Base-by-base conservation (phyloP, 2,329 filamentous ascomycete species). In the Graphilbum sp. region DNA sequence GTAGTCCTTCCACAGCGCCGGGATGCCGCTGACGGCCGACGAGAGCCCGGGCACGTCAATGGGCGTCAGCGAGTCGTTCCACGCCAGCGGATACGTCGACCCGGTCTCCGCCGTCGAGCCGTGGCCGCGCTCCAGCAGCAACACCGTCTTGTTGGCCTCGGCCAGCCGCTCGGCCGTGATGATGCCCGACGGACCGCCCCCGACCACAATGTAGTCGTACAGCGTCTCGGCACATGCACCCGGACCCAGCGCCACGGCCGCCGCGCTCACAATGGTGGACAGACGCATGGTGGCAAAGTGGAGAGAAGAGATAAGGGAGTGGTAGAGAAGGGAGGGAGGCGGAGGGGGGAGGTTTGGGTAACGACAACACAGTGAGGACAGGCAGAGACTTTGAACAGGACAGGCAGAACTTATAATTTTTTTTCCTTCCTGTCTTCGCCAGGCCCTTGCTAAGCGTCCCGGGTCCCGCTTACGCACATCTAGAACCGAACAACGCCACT, bases 41-140 rank as follows among this genome's bases (percentile, higher is more conserved):
- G 74, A 79, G 42, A 82, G 67, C 39, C 76, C 75, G 0, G 78
- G 78, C 5, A 82, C 69, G 49, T 83, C 78, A 47, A 83, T 81
- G 35, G 77, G 73, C 7, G 77, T 81, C 25, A 81, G 52, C 29
- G 72, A 71, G 27, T 66, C 56, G 15, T 74, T 63, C 79, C 79
- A 84, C 2, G n/a, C n/a, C 18, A 32, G 37, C 18, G 32, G 1
- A 8, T 11, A 31, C 3, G 15, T n/a, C 13, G 25, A 23, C 10
- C 37, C 37, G 11, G 25, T 31, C 15, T 4, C 19, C n/a, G 13
- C 31, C 16, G 37, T 56, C 54, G 0, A 75, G 70, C 41, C 60
- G 11, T 70, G 68, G 0, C 69, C 69, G 50, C 71, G 69, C 52
- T 75, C 71, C 29, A 75, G 64, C 15, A 82, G 62, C 10, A 82